These are phyloP conservation scores for Cymbopogon flexuosus DNA, from an alignment of 202 grass and related monocot genomes.

Conservation along the genomic window DNA sequence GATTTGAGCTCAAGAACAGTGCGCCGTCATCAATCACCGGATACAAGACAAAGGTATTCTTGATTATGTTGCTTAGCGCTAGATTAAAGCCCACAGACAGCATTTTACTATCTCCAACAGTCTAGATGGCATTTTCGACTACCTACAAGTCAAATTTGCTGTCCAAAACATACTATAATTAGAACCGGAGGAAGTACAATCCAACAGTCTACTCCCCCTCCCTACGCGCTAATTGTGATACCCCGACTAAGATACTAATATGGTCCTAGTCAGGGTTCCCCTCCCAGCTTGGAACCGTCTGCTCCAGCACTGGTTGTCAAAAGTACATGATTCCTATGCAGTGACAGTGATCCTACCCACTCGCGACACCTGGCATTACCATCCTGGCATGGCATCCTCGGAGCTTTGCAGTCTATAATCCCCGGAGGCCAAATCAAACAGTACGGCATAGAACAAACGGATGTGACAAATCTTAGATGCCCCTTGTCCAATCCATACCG, in stretches of 20 bases:
- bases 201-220: background rate
- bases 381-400: constrained; percentile 1
- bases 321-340: constrained; percentile 24
- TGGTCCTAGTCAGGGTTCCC: constrained; percentile 5
- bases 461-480: constrained; percentile 37
- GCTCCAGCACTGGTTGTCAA: constrained; percentile 10
- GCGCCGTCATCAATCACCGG: too few relatives aligned
- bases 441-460: background rate
- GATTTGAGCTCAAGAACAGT: too few relatives aligned
- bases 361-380: constrained; percentile 25
- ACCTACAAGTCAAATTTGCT: background rate
- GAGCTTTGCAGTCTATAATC: background rate
- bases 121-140: background rate
- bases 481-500: constrained; percentile 8
- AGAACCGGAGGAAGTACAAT: background rate
- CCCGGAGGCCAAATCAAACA: constrained; percentile 21
- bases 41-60: too few relatives aligned
- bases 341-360: constrained; percentile 31
- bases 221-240: background rate
- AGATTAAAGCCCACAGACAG: background rate
- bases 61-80: too few relatives aligned
- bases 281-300: constrained; percentile 10
- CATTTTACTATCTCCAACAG: background rate
- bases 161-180: background rate
- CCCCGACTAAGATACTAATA: background rate